Evolutionary conservation across 805 yeast species (phyloP).

Genomic region (Tetrapisispora pingtungensis): DNA sequence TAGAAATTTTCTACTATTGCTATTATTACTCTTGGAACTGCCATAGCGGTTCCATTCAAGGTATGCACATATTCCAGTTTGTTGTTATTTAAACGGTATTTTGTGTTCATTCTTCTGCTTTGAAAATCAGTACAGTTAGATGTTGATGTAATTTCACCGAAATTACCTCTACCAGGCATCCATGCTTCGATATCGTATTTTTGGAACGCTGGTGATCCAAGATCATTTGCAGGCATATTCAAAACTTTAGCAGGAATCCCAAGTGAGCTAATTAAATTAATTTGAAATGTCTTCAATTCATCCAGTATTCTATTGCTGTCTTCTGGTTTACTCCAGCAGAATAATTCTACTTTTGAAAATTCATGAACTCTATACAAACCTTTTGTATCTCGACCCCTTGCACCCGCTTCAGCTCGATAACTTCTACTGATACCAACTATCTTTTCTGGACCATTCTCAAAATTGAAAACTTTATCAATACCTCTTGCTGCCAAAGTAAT

Average conservation of each 20-base stretch:
- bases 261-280: conserved; percentile 47
- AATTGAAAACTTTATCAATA: conserved; percentile 39
- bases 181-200: conserved; percentile 93
- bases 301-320: conserved; percentile 45
- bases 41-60: conserved; percentile 90
- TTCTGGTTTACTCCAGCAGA: conserved; percentile 52
- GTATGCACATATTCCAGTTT: conserved; percentile 55
- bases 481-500: conserved; percentile 81
- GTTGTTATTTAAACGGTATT: conserved; percentile 33
- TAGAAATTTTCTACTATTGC: conserved; percentile 86
- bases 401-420: conserved; percentile 94
- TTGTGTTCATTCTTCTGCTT: conserved; percentile 69
- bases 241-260: conserved; percentile 76
- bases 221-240: conserved; percentile 80
- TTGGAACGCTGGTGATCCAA: conserved; percentile 88
- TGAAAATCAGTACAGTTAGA: conserved; percentile 92
- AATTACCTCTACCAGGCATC: conserved; percentile 92
- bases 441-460: conserved; percentile 41
- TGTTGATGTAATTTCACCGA: conserved; percentile 89
- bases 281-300: conserved; percentile 54
- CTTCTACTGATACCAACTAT: conserved; percentile 77
- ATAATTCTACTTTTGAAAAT: conserved; percentile 88
- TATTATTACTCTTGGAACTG: conserved; percentile 81
- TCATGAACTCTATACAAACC: conserved; percentile 94
- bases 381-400: conserved; percentile 84